phyloP scores from a whole-genome alignment of 768 basidiomycete species.

The Mycena albidolilacea region DNA sequence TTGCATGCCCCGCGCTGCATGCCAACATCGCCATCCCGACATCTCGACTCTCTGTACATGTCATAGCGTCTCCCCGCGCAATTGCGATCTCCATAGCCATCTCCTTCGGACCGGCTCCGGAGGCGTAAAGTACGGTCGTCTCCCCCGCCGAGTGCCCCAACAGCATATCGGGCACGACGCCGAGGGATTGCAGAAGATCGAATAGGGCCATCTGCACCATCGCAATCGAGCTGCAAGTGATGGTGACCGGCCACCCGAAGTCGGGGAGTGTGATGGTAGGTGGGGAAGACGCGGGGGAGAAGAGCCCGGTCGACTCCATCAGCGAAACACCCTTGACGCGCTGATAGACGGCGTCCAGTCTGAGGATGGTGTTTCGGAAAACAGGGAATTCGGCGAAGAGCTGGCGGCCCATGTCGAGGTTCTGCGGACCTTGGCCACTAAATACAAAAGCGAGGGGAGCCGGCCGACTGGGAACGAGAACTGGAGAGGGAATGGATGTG shows the following conservation, averaged over 20 bases:
- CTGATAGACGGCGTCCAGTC: constrained; percentile 46
- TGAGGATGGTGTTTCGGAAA: constrained; percentile 48
- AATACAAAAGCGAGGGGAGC: constrained; percentile 50
- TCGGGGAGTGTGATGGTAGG: constrained; percentile 1
- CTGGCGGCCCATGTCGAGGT: constrained; percentile 51
- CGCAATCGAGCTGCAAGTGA: constrained; percentile 45
- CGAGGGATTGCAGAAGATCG: constrained; percentile 45
- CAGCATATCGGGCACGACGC: constrained; percentile 45
- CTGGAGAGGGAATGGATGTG: constrained; percentile 20
- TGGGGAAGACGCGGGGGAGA: constrained; percentile 15
- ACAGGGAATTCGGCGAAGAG: constrained; percentile 44
- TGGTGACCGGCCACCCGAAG: constrained; percentile 39
- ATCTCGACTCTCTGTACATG: constrained; percentile 30
- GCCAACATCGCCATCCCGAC: constrained; percentile 31
- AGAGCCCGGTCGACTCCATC: constrained; percentile 47
- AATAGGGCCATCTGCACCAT: constrained; percentile 53
- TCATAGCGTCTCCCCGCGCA: constrained; percentile 48
- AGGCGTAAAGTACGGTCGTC: constrained; percentile 50
- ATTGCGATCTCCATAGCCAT: constrained; percentile 52
- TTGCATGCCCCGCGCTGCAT: neutral
- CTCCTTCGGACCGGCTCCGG: constrained; percentile 47
- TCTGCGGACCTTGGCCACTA: constrained; percentile 53
- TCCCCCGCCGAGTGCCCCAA: constrained; percentile 55
- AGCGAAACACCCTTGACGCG: constrained; percentile 44
- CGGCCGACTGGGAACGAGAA: constrained; percentile 30